Conservation (phyloP, 768 basidiomycete genomes). For the Trametes meyenii region DNA sequence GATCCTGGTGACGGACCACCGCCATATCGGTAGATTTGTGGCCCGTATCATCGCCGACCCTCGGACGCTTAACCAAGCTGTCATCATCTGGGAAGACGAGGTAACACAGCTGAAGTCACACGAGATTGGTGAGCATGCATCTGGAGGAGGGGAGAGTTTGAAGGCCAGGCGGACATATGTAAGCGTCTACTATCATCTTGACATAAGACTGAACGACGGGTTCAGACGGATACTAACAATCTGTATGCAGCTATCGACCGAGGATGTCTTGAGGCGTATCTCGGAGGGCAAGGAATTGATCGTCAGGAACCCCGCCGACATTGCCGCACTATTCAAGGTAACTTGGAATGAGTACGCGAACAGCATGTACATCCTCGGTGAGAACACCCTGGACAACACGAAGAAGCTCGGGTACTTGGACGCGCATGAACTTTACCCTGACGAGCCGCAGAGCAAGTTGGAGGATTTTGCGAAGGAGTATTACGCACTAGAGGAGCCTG, state of each 20-base stretch:
- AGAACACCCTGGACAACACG: conserved; percentile 34
- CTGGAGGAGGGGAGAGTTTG: conserved; percentile 29
- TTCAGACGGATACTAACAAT: not conserved
- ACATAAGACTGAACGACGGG: not conserved
- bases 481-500: conserved; percentile 21
- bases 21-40: conserved; percentile 35
- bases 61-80: conserved; percentile 36
- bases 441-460: conserved; percentile 22
- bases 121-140: conserved; percentile 25
- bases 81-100: conserved; percentile 34
- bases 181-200: not conserved
- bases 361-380: conserved; percentile 32
- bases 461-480: conserved; percentile 32
- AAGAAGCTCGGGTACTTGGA: conserved; percentile 34
- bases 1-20: conserved; percentile 27
- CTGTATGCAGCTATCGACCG: not conserved
- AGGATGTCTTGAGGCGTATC: not conserved
- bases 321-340: not conserved
- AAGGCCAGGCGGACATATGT: conserved; percentile 16
- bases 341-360: not conserved
- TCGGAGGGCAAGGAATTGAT: not conserved
- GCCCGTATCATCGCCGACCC: conserved; percentile 36
- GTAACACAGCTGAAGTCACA: conserved; percentile 29
- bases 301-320: not conserved
- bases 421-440: conserved; percentile 36